Evolutionary conservation across 2,329 filamentous ascomycete genomes (phyloP).

Genomic region (Sclerotinia minor): DNA sequence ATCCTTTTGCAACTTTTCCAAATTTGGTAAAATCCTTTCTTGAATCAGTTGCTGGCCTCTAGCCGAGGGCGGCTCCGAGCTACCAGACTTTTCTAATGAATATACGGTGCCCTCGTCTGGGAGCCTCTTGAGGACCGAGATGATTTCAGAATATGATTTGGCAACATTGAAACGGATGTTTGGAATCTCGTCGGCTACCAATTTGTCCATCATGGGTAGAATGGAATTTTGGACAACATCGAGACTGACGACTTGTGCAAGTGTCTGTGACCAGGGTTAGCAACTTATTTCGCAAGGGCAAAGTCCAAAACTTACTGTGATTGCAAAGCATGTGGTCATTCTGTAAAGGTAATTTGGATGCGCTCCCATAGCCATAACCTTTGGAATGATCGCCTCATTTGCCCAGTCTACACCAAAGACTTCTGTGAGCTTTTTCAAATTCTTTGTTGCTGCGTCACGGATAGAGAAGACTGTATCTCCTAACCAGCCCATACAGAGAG

Average conservation of each 20-base stretch:
- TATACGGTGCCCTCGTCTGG: conserved; percentile 85
- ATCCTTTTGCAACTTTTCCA: conserved; percentile 95
- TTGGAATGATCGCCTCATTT: conserved; percentile 93
- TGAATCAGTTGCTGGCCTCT: conserved; percentile 79
- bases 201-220: conserved; percentile 92
- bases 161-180: conserved; percentile 99
- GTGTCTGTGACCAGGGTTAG: conserved; percentile 61
- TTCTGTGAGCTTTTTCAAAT: conserved; percentile 96
- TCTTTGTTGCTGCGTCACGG: conserved; percentile 93
- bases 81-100: conserved; percentile 77
- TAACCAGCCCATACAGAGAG: conserved; percentile 96
- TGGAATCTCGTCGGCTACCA: conserved; percentile 91
- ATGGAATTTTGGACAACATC: conserved; percentile 92
- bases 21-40: conserved; percentile 80
- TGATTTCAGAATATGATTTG: conserved; percentile 90
- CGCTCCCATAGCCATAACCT: conserved; percentile 97
- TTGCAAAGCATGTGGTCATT: conserved; percentile 99
- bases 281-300: not conserved
- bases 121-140: conserved; percentile 87
- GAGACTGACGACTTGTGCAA: conserved; percentile 88
- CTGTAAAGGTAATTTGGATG: conserved; percentile 99
- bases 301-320: conserved; percentile 70
- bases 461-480: conserved; percentile 99
- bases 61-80: conserved; percentile 61
- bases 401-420: conserved; percentile 99